Percentiles rank a stretch among this genome's conserved stretches.
Conservation (phyloP, 2,329 filamentous ascomycete genomes). For the Metarhizium album region DNA sequence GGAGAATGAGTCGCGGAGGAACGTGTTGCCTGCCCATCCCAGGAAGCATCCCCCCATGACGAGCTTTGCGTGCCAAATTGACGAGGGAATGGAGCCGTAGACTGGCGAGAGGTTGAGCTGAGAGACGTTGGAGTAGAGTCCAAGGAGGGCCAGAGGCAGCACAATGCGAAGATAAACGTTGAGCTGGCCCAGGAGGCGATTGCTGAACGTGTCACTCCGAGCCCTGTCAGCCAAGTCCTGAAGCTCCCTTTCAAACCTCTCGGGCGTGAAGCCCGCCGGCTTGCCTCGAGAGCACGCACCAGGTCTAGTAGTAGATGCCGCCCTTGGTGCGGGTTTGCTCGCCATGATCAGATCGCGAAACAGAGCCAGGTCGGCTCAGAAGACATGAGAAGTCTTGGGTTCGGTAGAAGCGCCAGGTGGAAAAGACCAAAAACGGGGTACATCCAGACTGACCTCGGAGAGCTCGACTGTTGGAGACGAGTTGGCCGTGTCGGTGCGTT, state of each 20-base stretch:
- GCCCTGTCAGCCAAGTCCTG: slow-evolving; percentile 37
- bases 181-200: slow-evolving; percentile 25
- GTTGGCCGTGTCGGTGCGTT: not conserved
- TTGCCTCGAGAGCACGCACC: slow-evolving; percentile 3
- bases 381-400: not conserved
- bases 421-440: not conserved
- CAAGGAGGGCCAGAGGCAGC: slow-evolving; percentile 27
- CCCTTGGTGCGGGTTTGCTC: not conserved
- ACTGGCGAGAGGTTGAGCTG: slow-evolving; percentile 73
- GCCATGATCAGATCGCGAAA: not conserved
- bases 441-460: not conserved
- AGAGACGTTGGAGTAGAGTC: slow-evolving; percentile 58
- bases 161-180: slow-evolving; percentile 25
- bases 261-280: slow-evolving; percentile 31
- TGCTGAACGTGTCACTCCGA: slow-evolving; percentile 20
- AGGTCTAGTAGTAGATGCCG: not conserved
- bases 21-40: slow-evolving; percentile 60
- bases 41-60: slow-evolving; percentile 56
- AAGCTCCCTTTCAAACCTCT: slow-evolving; percentile 44
- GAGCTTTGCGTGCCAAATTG: slow-evolving; percentile 58
- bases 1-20: slow-evolving; percentile 35
- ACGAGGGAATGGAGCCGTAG: slow-evolving; percentile 74
- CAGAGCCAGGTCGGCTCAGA: not conserved
- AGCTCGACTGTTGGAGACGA: not conserved
- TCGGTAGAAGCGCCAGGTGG: too few relatives aligned